These are phyloP conservation scores for Phytopythium montanum DNA, from an alignment of 352 stramenopile species.

Conservation along the genomic window DNA sequence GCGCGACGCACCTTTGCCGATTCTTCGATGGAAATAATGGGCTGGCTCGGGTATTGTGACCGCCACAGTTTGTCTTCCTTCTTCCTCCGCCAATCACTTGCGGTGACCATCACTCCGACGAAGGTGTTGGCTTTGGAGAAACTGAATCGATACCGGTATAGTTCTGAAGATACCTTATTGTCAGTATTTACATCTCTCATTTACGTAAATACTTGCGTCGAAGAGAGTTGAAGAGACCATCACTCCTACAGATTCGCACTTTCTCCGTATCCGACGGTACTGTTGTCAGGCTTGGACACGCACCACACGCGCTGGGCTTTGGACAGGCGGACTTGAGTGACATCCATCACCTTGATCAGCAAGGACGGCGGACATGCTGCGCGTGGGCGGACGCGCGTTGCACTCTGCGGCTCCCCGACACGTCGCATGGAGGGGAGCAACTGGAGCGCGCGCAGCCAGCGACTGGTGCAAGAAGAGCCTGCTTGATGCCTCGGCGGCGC, in stretches of 20 bases:
- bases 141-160: neutral
- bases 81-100: conserved; percentile 79
- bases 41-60: conserved; percentile 29
- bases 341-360: neutral
- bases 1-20: conserved; percentile 49
- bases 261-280: neutral
- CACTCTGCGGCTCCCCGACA: neutral
- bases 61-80: conserved; percentile 16
- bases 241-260: neutral
- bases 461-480: conserved; percentile 67
- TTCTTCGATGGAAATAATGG: conserved; percentile 88
- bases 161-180: neutral
- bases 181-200: conserved; percentile 3
- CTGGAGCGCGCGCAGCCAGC: conserved; percentile 23
- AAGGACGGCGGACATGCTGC: conserved; percentile 15
- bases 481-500: conserved; percentile 41
- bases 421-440: conserved; percentile 4
- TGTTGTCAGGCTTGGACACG: neutral
- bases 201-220: conserved; percentile 13
- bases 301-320: neutral
- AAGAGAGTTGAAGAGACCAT: conserved; percentile 2
- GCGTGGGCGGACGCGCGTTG: conserved; percentile 1
- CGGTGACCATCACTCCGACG: conserved; percentile 42
- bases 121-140: too few relatives aligned
- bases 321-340: neutral